Evolutionary conservation across 2,329 filamentous ascomycete species (phyloP), one percentile per base, ranked within the genome.

Genomic region (Sarocladium kiliense): DNA sequence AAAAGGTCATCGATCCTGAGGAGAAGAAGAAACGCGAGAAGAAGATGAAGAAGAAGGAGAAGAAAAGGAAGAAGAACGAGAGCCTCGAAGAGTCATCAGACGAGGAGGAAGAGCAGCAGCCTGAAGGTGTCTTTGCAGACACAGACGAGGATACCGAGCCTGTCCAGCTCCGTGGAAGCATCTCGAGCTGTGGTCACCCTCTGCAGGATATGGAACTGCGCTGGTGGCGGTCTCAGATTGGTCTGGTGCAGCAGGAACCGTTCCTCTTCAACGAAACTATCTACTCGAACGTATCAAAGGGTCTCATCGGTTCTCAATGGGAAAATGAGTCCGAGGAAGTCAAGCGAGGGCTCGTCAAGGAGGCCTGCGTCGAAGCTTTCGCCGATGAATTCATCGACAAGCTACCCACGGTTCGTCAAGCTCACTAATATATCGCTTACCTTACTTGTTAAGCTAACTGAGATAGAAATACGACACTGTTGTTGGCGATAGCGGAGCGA

Each of bases 401-500:
- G 19, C 72, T 89, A 3, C 86, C 86, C 1, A 69, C 78, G 44
- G 76, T 78, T 60, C 60, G 71, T 63, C 30, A 12, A 32, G 7
- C 12, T 53, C 53, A 53, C 49, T 55, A 21, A 19, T 55, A n/a
- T 19, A 19, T 25, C 2, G 12, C n/a, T n/a, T 18, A 5, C 32
- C 34, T 50, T 32, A 12, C 30, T 7, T 32, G 12, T 12, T 32
- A n/a, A n/a, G n/a, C n/a, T n/a, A n/a, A n/a, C n/a, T n/a, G n/a
- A 32, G 12, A 7, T 32, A 32, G 37, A 51, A 36, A 36, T 92
- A 92, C 64, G 78, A 87, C 3, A 91, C 89, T 0, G 70, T 80
- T 9, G 89, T 94, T 1, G 90, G 90, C 1, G 89, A 93, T 64
- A 81, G 81, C 26, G 90, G 90, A 3, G 86, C 87, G 49, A 90